Conservation (phyloP, 306 rosid genomes). For the Cucumis melo region DNA sequence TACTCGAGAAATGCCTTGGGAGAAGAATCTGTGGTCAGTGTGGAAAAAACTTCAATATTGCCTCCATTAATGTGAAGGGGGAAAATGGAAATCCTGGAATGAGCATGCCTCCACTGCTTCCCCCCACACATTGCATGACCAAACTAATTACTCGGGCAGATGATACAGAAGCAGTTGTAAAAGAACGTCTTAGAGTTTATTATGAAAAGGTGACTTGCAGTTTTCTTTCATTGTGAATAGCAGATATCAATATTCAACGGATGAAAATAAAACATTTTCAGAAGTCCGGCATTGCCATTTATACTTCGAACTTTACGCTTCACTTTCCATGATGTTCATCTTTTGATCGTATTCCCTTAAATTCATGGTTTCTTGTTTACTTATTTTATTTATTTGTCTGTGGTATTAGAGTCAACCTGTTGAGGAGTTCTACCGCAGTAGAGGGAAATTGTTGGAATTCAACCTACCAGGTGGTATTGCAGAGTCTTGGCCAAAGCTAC, state of each 20-base stretch:
- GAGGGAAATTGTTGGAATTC: constrained; percentile 83
- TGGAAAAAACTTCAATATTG: constrained; percentile 71
- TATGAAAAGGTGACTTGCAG: constrained; percentile 48
- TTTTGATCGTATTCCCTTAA: neutral
- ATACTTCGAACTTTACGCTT: neutral
- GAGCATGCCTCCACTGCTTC: constrained; percentile 89
- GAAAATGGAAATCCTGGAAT: constrained; percentile 60
- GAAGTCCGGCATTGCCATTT: neutral
- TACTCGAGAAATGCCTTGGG: constrained; percentile 89
- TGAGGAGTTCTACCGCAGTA: constrained; percentile 62
- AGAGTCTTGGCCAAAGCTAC: constrained; percentile 93
- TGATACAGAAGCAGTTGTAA: constrained; percentile 66
- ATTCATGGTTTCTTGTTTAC: neutral
- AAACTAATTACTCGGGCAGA: constrained; percentile 76
- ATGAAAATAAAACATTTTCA: neutral
- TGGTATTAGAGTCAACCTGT: constrained; percentile 67
- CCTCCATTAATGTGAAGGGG: constrained; percentile 59
- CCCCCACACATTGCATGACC: constrained; percentile 71
- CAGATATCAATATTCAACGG: neutral
- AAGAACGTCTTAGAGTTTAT: constrained; percentile 73
- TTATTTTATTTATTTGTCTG: neutral
- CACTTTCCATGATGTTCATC: neutral
- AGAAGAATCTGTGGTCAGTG: constrained; percentile 82
- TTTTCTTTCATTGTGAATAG: neutral
- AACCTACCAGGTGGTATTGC: constrained; percentile 95